Evolutionary conservation across 345 rosid species (phyloP), one percentile per base, ranked within the genome.

Genomic region (Eucalyptus tenuipes): DNA sequence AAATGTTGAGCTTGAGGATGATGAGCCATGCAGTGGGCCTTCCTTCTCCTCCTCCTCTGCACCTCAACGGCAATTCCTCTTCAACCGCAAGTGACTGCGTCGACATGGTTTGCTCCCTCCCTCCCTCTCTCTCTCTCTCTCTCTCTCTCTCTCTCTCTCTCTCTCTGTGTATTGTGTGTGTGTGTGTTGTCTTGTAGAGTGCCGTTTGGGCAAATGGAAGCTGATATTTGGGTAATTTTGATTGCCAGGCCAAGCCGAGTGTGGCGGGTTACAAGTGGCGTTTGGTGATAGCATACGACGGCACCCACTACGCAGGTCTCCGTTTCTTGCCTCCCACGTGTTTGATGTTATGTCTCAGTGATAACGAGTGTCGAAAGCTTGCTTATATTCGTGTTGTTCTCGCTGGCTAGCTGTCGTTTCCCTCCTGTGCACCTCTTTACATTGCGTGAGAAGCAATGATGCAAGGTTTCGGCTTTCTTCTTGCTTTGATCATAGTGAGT

Each of bases 241-340:
- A 42, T 85, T 86, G 42, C 80, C 22, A 86, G 79, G 88, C 85
- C 59, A 95, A 92, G 64, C 89, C 71, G 86, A 44, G 75, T 18
- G 79, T 80, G 50, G 92, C 91, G 10, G 90, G 87, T 53, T 95
- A 86, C 89, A 96, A 95, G 88, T 97, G 99, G 99, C 97, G 99
- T 86, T 90, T 97, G 92, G 94, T 96, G 82, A 91, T 97, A 18
- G 94, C 98, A 27, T 96, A 96, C 71, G 99, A 95, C 57, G 99
- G 99, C 90, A 95, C 99, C 61, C 91, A 61, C 79, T 97, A 94
- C 88, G 93, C 97, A 92, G 99, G 99, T 93, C 24, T 87, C 31
- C 31, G 27, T 50, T 80, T 59, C 11, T 45, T 4, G 8, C 13
- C 27, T 45, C 29, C 27, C 44, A 14, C 37, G 33, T 17, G 31